Conservation (phyloP, 2,329 filamentous ascomycete species). For the Alternaria arborescens region DNA sequence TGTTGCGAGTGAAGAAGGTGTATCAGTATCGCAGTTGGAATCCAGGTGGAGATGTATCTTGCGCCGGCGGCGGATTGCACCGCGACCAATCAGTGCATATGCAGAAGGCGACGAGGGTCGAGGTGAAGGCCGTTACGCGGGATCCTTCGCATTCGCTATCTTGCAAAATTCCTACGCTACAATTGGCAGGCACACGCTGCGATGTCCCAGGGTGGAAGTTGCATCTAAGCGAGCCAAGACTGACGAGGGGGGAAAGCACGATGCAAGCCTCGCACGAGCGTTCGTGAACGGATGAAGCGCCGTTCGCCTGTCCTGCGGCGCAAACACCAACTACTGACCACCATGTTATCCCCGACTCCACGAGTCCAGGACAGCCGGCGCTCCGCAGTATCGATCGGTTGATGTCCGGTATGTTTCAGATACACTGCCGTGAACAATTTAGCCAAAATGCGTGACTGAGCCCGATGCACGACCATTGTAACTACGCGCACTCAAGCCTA, state of each 20-base stretch:
- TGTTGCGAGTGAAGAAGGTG: not conserved
- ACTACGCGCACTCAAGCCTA: constrained; percentile 3
- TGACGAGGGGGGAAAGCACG: not conserved
- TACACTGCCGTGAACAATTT: constrained; percentile 9
- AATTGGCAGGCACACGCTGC: constrained; percentile 14
- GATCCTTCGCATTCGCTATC: not conserved
- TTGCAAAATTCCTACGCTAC: not conserved
- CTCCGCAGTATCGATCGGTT: constrained; percentile 14
- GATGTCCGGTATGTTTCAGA: constrained; percentile 19
- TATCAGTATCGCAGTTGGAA: not conserved
- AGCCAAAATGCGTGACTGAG: constrained; percentile 18
- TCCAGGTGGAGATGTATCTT: not conserved
- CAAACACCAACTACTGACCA: constrained; percentile 17
- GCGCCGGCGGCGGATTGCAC: not conserved
- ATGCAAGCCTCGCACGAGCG: constrained; percentile 13
- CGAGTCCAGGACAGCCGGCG: not conserved
- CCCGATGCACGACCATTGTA: constrained; percentile 1
- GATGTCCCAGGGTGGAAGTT: constrained; percentile 3
- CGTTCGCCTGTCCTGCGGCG: constrained; percentile 13
- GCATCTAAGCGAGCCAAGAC: constrained; percentile 19
- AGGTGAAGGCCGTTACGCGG: not conserved
- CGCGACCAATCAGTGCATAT: not conserved
- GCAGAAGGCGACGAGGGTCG: not conserved
- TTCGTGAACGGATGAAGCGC: constrained; percentile 14
- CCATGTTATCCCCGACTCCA: constrained; percentile 6